phyloP scores from a whole-genome alignment of 1,284 basidiomycete species.

The Trichosporon inkin region DNA sequence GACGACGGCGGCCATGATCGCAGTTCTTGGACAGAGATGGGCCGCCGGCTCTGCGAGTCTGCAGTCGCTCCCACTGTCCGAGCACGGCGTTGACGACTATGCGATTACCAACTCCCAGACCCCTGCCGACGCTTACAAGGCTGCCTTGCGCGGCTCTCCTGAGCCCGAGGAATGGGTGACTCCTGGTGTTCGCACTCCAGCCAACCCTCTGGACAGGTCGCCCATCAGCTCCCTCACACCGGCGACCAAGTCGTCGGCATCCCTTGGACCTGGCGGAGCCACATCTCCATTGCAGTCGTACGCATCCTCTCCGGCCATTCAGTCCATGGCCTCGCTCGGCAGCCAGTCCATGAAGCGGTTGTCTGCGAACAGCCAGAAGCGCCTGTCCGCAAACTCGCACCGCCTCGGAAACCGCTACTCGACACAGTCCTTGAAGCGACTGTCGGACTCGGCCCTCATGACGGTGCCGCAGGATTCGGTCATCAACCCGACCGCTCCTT shows the following conservation, averaged over 20 bases:
- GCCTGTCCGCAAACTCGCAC: background rate
- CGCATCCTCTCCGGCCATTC: background rate
- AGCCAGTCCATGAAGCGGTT: conserved; percentile 3
- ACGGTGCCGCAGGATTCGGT: background rate
- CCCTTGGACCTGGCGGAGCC: background rate
- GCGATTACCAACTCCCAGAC: background rate
- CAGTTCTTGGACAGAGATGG: background rate
- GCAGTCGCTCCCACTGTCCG: background rate
- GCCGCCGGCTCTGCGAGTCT: background rate
- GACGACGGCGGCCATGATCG: conserved; percentile 1
- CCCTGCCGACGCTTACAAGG: conserved; percentile 1
- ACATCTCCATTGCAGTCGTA: background rate
- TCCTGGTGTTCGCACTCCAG: background rate
- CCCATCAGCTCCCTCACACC: background rate
- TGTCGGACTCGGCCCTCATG: background rate
- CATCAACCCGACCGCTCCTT: background rate
- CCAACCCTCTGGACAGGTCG: background rate
- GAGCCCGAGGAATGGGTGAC: background rate
- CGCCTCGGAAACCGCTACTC: conserved; percentile 1
- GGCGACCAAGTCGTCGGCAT: background rate
- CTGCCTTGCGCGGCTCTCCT: background rate
- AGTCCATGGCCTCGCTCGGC: conserved; percentile 3
- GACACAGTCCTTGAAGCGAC: background rate
- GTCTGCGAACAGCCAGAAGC: background rate
- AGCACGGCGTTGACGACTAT: conserved; percentile 2